phyloP scores from a whole-genome alignment of 2,329 filamentous ascomycete species.

The Hirsutella minnesotensis region DNA sequence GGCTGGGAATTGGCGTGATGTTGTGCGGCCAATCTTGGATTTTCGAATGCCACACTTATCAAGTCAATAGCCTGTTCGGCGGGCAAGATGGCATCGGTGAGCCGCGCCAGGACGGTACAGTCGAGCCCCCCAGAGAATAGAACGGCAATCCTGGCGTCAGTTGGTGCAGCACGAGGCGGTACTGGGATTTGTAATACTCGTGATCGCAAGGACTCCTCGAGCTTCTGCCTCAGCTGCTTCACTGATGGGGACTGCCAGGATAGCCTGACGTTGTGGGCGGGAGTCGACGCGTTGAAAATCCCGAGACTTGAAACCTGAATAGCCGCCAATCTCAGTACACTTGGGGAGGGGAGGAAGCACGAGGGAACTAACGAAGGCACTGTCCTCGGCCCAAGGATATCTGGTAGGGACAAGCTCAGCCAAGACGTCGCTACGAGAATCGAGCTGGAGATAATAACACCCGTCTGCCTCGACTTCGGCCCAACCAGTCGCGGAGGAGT shows the following conservation, averaged over 20 bases:
- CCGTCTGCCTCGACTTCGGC: constrained; percentile 76
- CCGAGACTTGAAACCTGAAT: constrained; percentile 41
- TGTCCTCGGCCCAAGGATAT: constrained; percentile 20
- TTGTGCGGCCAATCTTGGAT: constrained; percentile 60
- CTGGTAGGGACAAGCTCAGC: constrained; percentile 9
- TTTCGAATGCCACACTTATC: constrained; percentile 94
- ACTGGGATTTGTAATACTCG: constrained; percentile 55
- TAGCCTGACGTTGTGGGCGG: constrained; percentile 16
- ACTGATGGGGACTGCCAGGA: constrained; percentile 34
- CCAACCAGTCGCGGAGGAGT: constrained; percentile 44
- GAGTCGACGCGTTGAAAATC: constrained; percentile 35
- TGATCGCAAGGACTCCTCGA: constrained; percentile 49
- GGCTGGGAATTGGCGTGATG: constrained; percentile 22
- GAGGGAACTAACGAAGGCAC: constrained; percentile 31
- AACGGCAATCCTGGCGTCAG: constrained; percentile 53
- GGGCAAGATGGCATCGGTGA: constrained; percentile 68
- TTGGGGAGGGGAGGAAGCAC: not conserved
- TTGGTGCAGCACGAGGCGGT: constrained; percentile 27
- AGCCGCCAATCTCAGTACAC: not conserved
- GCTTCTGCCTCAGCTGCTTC: constrained; percentile 35
- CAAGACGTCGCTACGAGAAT: constrained; percentile 2
- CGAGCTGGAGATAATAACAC: constrained; percentile 57
- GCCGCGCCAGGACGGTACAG: constrained; percentile 74
- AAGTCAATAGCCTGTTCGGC: constrained; percentile 63
- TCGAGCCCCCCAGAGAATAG: constrained; percentile 93